Evolutionary conservation across 2,329 filamentous ascomycete species (phyloP).

Genomic region (Colletotrichum liaoningense): DNA sequence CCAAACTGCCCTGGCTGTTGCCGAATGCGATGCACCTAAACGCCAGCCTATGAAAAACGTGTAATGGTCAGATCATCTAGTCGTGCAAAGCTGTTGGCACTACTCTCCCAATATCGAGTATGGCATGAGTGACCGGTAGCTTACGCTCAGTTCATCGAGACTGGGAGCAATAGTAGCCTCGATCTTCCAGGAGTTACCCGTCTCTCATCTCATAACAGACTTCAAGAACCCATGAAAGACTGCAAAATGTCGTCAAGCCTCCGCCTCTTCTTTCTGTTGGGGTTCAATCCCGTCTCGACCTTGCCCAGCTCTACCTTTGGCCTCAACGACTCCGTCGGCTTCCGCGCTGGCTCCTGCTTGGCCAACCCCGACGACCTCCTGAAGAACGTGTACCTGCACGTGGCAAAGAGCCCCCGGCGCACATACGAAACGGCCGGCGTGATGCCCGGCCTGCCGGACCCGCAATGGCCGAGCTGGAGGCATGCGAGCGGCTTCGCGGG

Average conservation of each 20-base stretch:
- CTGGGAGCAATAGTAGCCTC: too few species aligned
- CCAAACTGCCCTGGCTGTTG: background rate
- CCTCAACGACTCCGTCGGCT: constrained; percentile 29
- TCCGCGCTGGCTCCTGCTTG: constrained; percentile 33
- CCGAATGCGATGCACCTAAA: background rate
- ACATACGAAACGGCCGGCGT: constrained; percentile 49
- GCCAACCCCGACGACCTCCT: constrained; percentile 1
- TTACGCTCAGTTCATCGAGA: background rate
- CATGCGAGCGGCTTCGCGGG: constrained; percentile 52
- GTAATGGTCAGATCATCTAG: background rate
- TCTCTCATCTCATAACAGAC: background rate
- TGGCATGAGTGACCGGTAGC: background rate
- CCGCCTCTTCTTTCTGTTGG: constrained; percentile 47
- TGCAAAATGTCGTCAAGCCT: constrained; percentile 49
- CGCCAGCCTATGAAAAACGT: background rate
- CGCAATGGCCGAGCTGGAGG: constrained; percentile 51
- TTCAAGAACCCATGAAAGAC: constrained; percentile 34
- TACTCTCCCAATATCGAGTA: background rate
- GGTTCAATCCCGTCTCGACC: constrained; percentile 34
- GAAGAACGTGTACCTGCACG: constrained; percentile 46
- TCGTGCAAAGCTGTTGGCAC: background rate
- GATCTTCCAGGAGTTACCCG: background rate
- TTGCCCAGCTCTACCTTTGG: constrained; percentile 26
- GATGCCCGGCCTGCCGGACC: constrained; percentile 45
- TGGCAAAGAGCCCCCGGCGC: constrained; percentile 48